phyloP scores from a whole-genome alignment of 73 alveolate genomes.

The Paramecium pentaurelia region DNA sequence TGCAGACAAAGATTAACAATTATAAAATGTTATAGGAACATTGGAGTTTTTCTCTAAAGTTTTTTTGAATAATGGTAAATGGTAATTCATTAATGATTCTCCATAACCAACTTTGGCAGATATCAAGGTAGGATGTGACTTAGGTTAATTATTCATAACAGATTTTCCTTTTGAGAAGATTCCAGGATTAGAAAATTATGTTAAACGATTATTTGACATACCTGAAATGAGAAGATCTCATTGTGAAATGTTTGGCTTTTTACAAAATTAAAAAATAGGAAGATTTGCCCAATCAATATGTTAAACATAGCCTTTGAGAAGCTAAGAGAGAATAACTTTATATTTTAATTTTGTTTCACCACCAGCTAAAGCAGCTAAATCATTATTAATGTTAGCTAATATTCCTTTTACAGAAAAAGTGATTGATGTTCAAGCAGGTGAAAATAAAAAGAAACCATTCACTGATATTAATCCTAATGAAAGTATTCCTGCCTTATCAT shows the following conservation, averaged over 20 bases:
- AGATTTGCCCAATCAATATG: background rate
- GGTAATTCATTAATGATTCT: background rate
- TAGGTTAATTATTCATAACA: background rate
- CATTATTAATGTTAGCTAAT: background rate
- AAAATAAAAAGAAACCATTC: background rate
- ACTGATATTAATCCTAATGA: conserved; percentile 42
- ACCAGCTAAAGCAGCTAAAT: conserved; percentile 19
- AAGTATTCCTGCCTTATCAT: conserved; percentile 42
- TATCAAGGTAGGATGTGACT: background rate
- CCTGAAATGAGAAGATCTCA: background rate
- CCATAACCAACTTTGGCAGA: background rate
- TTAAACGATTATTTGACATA: background rate
- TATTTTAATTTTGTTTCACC: background rate
- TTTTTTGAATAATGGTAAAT: background rate
- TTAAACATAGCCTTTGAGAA: background rate
- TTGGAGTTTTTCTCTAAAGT: background rate
- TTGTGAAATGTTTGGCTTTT: background rate
- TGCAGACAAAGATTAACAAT: background rate
- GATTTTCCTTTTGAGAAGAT: background rate
- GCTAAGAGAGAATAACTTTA: background rate
- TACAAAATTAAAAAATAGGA: background rate
- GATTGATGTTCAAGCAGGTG: background rate
- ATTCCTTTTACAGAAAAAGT: background rate
- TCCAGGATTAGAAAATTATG: background rate
- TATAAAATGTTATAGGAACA: background rate